Percentiles rank a stretch among this genome's conserved stretches.
Conservation (phyloP, 768 basidiomycete species). For the Agrocybe chaxingu region DNA sequence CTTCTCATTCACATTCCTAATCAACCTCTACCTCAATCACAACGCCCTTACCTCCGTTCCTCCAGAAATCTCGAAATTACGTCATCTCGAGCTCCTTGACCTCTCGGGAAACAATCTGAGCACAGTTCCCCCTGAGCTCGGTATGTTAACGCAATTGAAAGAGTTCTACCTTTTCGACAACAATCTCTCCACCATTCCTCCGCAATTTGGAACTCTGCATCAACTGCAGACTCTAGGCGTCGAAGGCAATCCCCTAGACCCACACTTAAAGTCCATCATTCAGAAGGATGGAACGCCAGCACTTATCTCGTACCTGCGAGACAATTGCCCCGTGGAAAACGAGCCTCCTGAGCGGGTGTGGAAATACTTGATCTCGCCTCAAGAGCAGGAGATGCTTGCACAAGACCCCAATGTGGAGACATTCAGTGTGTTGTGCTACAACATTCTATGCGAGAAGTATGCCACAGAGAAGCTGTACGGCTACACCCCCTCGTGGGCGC, state of each 20-base stretch:
- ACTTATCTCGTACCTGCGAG: slow-evolving; percentile 87
- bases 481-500: slow-evolving; percentile 95
- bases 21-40: slow-evolving; percentile 94
- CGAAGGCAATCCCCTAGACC: slow-evolving; percentile 94
- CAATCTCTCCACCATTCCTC: slow-evolving; percentile 78
- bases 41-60: slow-evolving; percentile 80
- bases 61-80: slow-evolving; percentile 77
- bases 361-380: slow-evolving; percentile 57
- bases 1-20: slow-evolving; percentile 89
- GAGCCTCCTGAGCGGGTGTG: slow-evolving; percentile 81
- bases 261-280: slow-evolving; percentile 69
- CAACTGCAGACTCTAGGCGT: slow-evolving; percentile 91
- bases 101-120: slow-evolving; percentile 84
- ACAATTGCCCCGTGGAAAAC: slow-evolving; percentile 80
- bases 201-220: slow-evolving; percentile 85
- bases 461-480: slow-evolving; percentile 90
- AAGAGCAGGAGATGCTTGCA: slow-evolving; percentile 56
- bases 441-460: slow-evolving; percentile 89
- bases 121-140: slow-evolving; percentile 80
- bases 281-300: slow-evolving; percentile 95
- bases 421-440: slow-evolving; percentile 84
- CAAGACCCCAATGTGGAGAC: slow-evolving; percentile 70
- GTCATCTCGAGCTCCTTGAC: slow-evolving; percentile 87
- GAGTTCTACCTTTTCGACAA: slow-evolving; percentile 98
- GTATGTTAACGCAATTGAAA: slow-evolving; percentile 85